Base-by-base conservation (phyloP, 1,284 basidiomycete species). In the Ustilago shanxiensis region DNA sequence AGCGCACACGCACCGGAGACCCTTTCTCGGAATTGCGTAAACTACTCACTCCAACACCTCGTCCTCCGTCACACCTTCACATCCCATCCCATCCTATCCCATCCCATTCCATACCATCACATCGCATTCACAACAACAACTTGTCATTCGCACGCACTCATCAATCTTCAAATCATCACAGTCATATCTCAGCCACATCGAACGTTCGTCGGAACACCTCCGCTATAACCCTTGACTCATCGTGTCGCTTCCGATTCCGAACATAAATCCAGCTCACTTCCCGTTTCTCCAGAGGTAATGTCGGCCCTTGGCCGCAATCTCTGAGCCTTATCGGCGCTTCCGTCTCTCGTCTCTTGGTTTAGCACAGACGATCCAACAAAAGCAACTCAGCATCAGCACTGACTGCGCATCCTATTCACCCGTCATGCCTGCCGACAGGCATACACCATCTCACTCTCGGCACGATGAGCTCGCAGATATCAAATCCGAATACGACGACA, bases 401-500 rank as follows among this genome's bases (percentile, higher is more conserved):
- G n/a, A n/a, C n/a, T n/a, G n/a, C n/a, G n/a, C n/a, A n/a, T n/a
- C n/a, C n/a, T n/a, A n/a, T n/a, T n/a, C n/a, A n/a, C n/a, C n/a
- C 62, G 51, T 51, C 35, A 72, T 72, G 69, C 60, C 60, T 2
- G 64, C 64, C 6, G 64, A 72, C 13, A 55, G 60, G 47, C 20
- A 53, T 44, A 24, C 56, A 14, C 26, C 59, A 20, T 62, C 52
- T 24, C 47, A 49, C 2, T 11, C 24, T 31, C 59, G 63, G 6
- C 50, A 66, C 31, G 54, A 66, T 41, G 56, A 66, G 47, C 51
- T 56, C 59, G 59, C 50, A 9, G 29, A 58, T 22, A 8, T n/a
- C 37, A 52, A 45, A 22, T 24, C 29, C 1, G 66, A 68, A 33
- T 5, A 49, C 2, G 51, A 63, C 4, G 37, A 49, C 41, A 64